Evolutionary conservation across 805 yeast genomes (phyloP), one percentile per base, ranked within the genome.

Genomic region (Teunomyces panamensis): DNA sequence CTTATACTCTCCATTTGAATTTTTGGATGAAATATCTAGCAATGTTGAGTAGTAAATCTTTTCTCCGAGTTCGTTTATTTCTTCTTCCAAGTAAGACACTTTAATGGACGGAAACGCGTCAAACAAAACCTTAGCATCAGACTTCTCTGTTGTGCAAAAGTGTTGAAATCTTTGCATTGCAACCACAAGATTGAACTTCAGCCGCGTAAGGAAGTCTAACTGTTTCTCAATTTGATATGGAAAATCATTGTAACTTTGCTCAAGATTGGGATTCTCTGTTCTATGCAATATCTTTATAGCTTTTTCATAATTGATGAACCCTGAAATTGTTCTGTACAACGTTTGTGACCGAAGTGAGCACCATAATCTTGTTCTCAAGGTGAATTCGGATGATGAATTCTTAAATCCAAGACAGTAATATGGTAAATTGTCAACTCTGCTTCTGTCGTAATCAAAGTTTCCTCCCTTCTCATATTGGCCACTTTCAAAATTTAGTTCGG

Each of bases 331-430:
- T 34, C 96, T 71, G 59, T 84, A 90, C 46, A 89, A 70, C 0
- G 96, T 89, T 60, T 89, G 97, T 2, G 88, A 80, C 57, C 96
- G 74, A 46, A 87, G 67, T 0, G 96, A 87, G 0, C 96, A 87
- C 97, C 97, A 89, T 2, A 89, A 76, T 58, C 96, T 74, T 0
- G 96, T 89, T 62, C 95, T 70, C 52, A 85, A 60, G 2, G 81
- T 76, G 54, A 77, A 80, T 47, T 82, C 83, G 0, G 87, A 83
- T 2, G 80, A 74, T 1, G 89, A 77, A 20, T 80, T 72, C 52
- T 82, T 84, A 65, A 85, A 88, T 0, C 96, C 96, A 53, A 87
- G 69, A 54, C 84, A 82, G 51, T 85, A 80, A 49, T 75, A 81
- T 1, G 95, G 92, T 29, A 87, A 60, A 50, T 87, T 90, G 51